Base-by-base conservation (phyloP, 176 grass and related monocot species). In the Aegilops umbellulata region DNA sequence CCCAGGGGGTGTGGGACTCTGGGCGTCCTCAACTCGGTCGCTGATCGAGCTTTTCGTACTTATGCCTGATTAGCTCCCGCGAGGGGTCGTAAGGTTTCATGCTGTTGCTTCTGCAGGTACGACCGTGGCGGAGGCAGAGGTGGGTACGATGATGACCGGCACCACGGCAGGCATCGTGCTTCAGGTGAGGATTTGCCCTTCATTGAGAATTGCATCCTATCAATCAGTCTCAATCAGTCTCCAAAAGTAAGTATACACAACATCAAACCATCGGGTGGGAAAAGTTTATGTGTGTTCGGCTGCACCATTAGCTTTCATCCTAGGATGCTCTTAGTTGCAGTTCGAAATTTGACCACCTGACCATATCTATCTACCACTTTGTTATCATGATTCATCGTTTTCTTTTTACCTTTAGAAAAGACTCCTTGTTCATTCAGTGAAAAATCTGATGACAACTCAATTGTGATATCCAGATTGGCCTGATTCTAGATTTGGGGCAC, bases 91-190 rank as follows among this genome's bases (percentile, higher is more conserved):
- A 24, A 44, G 25, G 26, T 32, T 81, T 84, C 76, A 23, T 24
- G 34, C 9, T 84, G 68, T 26, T 76, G 16, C 55, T 80, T 32
- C 23, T 61, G 87, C 79, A 91, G 81, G 76, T 91, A 93, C 81
- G 94, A 95, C 81, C 75, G 89, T 67, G 88, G 89, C 51, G 92
- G 93, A 17, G 91, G 88, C 61, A 94, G 97, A 91, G 90, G 92
- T 9, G 90, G 90, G 24, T 94, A 94, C 60, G 90, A 82, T 8
- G 94, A 94, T 53, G 94, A 99, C 69, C 90, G 90, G 65, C 74
- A 82, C 80, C 79, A 96, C 87, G 94, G 92, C 32, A 86, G 92
- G 42, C 85, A 93, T 67, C 94, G 92, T 24, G 58, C 83, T 64
- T 41, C 87, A 88, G 92, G 89, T 91, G 75, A 63, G 44, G 23